phyloP scores from a whole-genome alignment of 495 filamentous ascomycete species.

The Hypoxylon lenormandii region DNA sequence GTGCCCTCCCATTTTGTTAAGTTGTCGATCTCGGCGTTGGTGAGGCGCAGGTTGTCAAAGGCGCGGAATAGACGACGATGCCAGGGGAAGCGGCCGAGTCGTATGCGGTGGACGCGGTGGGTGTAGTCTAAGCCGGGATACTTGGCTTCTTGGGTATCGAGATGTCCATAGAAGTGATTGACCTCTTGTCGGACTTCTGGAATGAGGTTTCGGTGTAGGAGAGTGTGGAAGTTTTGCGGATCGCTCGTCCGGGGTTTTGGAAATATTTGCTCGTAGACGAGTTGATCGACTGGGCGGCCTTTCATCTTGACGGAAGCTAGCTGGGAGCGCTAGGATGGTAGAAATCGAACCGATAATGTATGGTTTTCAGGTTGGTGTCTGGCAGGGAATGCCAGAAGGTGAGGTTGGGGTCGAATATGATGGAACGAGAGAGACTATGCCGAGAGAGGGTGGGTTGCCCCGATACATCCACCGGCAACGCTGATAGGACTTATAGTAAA shows the following conservation, averaged over 20 bases:
- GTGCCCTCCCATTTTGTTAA: slow-evolving; percentile 96
- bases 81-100: slow-evolving; percentile 82
- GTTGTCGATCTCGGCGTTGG: slow-evolving; percentile 76
- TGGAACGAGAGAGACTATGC: slow-evolving; percentile 18
- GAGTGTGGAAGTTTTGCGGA: slow-evolving; percentile 64
- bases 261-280: slow-evolving; percentile 68
- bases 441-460: slow-evolving; percentile 4
- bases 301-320: slow-evolving; percentile 59
- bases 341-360: slow-evolving; percentile 7
- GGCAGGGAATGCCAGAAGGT: not conserved
- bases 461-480: not conserved
- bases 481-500: slow-evolving; percentile 14
- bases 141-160: slow-evolving; percentile 86
- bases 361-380: slow-evolving; percentile 5
- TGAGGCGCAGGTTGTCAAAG: slow-evolving; percentile 83
- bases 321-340: slow-evolving; percentile 4
- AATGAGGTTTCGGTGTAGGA: slow-evolving; percentile 74
- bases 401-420: slow-evolving; percentile 19
- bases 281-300: slow-evolving; percentile 63
- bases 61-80: slow-evolving; percentile 83
- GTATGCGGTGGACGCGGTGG: slow-evolving; percentile 80
- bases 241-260: slow-evolving; percentile 64
- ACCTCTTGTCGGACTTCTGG: slow-evolving; percentile 90
- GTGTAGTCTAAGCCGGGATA: slow-evolving; percentile 93
- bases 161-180: slow-evolving; percentile 83